Evolutionary conservation across 306 rosid genomes (phyloP).

Genomic region (Carpinus fangiana): DNA sequence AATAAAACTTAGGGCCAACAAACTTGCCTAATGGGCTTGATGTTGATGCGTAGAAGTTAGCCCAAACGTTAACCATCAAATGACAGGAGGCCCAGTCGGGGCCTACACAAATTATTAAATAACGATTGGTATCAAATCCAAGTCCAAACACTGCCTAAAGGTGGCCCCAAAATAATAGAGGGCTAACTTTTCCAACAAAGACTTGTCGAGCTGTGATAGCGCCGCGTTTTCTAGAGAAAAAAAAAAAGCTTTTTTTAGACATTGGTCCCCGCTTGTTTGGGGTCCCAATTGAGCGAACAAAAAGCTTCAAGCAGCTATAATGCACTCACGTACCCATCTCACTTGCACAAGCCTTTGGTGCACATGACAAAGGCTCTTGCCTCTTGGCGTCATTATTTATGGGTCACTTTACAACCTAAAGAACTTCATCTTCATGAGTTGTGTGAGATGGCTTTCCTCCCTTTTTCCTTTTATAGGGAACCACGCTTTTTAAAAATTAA

Average conservation of each 20-base stretch:
- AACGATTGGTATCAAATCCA: no score
- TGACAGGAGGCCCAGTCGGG: not conserved
- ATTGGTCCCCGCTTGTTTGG: not conserved
- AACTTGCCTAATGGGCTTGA: not conserved
- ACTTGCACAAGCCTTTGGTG: constrained; percentile 13
- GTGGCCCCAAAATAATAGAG: not conserved
- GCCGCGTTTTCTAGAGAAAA: not conserved
- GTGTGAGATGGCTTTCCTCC: constrained; percentile 21
- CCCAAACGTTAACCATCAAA: not conserved
- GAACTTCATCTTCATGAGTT: constrained; percentile 41
- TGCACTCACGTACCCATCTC: not conserved
- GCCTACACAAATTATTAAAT: not conserved
- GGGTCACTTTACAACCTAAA: constrained; percentile 52
- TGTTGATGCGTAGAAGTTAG: not conserved
- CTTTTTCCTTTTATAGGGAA: constrained; percentile 35
- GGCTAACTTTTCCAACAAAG: not conserved
- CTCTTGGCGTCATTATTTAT: constrained; percentile 30
- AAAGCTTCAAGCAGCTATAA: not conserved
- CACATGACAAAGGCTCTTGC: constrained; percentile 32
- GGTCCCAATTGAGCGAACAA: not conserved
- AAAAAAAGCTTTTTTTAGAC: not conserved
- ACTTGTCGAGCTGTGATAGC: not conserved
- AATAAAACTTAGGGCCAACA: not conserved
- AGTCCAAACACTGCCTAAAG: no score
- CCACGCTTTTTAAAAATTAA: not conserved